Percentiles rank a stretch among this genome's conserved stretches.
Evolutionary conservation across 2,329 filamentous ascomycete species (phyloP).

Genomic region (Diaporthe nobilis): DNA sequence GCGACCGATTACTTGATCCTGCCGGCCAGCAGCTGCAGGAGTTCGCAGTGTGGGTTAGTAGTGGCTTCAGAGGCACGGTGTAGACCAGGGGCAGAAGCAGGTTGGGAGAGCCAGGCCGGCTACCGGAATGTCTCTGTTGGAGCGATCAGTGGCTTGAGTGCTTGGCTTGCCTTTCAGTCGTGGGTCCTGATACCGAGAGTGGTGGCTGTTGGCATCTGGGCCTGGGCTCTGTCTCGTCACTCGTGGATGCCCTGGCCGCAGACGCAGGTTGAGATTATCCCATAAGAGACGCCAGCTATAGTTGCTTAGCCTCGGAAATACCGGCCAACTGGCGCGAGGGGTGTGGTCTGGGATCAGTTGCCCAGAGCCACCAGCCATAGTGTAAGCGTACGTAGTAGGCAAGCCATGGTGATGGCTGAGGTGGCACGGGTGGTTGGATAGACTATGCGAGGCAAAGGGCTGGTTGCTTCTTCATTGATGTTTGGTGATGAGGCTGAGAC

Average conservation of each 20-base stretch:
- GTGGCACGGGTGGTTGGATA: not conserved
- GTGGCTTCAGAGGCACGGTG: constrained; percentile 23
- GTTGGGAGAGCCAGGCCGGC: constrained; percentile 16
- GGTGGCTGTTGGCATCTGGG: constrained; percentile 27
- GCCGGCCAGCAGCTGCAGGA: not conserved
- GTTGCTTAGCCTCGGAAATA: constrained; percentile 31
- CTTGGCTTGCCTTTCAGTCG: constrained; percentile 11
- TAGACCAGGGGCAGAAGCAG: constrained; percentile 16
- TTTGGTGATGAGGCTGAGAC: constrained; percentile 15
- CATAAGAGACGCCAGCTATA: constrained; percentile 29
- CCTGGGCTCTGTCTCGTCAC: constrained; percentile 22
- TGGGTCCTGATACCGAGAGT: constrained; percentile 16
- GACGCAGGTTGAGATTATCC: constrained; percentile 28
- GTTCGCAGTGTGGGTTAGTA: constrained; percentile 26
- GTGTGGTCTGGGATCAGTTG: constrained; percentile 1
- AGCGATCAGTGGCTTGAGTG: constrained; percentile 11
- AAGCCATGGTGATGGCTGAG: not conserved
- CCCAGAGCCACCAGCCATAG: not conserved
- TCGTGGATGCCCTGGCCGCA: constrained; percentile 17
- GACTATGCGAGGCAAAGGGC: not conserved
- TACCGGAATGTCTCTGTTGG: constrained; percentile 26
- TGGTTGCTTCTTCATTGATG: constrained; percentile 6
- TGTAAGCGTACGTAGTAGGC: not conserved
- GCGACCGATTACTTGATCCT: constrained; percentile 24
- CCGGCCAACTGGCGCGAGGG: constrained; percentile 14